These are phyloP conservation scores for Chenopodium suecicum DNA, from an alignment of 148 eudicot species.

Conservation along the genomic window DNA sequence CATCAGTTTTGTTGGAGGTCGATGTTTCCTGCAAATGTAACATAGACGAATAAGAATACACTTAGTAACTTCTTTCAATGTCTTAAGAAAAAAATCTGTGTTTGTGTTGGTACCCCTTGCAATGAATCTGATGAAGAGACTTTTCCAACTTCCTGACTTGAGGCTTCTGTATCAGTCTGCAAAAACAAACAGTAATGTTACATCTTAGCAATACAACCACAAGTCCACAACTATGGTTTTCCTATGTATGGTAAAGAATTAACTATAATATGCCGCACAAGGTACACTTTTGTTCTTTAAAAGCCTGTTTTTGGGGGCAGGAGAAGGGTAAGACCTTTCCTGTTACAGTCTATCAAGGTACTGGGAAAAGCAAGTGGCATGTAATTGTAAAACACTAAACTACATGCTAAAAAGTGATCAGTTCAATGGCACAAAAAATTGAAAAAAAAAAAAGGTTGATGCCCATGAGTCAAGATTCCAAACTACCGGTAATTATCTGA, in stretches of 20 bases:
- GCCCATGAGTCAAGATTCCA: neutral
- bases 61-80: neutral
- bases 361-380: neutral
- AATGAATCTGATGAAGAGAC: constrained; percentile 17
- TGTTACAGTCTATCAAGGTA: neutral
- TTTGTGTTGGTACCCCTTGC: constrained; percentile 10
- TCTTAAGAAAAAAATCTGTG: neutral
- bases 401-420: neutral
- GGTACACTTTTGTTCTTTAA: neutral
- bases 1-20: constrained; percentile 27
- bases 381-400: neutral
- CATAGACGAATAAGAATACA: neutral
- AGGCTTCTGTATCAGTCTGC: constrained; percentile 30
- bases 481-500: neutral
- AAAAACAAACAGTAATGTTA: constrained; percentile 1
- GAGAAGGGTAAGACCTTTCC: neutral
- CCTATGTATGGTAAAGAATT: neutral
- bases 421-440: neutral
- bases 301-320: neutral
- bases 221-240: neutral
- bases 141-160: constrained; percentile 18
- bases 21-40: constrained; percentile 36
- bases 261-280: neutral
- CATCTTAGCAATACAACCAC: neutral
- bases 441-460: neutral